phyloP scores from a whole-genome alignment of 768 basidiomycete genomes.

The Termitomyces sp. region DNA sequence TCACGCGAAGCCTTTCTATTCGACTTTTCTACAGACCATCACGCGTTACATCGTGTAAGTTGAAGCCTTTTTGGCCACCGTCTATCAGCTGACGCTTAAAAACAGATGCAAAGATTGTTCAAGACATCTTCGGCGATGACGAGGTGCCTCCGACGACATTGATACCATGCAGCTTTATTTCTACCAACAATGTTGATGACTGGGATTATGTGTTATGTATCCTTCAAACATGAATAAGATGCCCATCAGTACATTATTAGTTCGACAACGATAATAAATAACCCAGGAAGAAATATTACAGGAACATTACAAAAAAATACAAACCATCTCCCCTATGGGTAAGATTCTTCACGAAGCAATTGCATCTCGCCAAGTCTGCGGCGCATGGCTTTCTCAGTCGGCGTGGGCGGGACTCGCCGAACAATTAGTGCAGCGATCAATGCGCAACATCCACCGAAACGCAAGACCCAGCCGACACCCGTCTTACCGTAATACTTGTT shows the following conservation, averaged over 20 bases:
- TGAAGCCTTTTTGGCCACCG: background rate
- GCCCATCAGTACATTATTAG: conserved; percentile 3
- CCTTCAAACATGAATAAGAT: conserved; percentile 24
- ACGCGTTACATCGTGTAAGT: conserved; percentile 26
- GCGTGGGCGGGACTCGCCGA: conserved; percentile 83
- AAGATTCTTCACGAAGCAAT: conserved; percentile 60
- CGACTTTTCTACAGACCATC: conserved; percentile 43
- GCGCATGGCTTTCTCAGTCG: conserved; percentile 88
- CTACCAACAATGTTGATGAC: conserved; percentile 34
- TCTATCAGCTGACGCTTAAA: background rate
- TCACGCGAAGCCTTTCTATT: conserved; percentile 29
- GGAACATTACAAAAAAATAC: conserved; percentile 3
- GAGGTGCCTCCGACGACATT: conserved; percentile 36
- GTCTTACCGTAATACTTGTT: conserved; percentile 75
- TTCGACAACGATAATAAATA: background rate
- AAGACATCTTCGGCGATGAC: conserved; percentile 24
- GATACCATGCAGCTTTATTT: conserved; percentile 52
- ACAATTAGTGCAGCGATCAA: conserved; percentile 78
- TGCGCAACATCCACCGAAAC: conserved; percentile 88
- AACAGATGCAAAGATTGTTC: conserved; percentile 19
- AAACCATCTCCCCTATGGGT: conserved; percentile 27
- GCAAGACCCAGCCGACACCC: conserved; percentile 91
- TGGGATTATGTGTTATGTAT: conserved; percentile 61
- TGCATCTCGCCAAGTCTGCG: conserved; percentile 78
- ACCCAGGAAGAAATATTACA: background rate